phyloP scores from a whole-genome alignment of 2,329 filamentous ascomycete genomes.

The Fusarium euwallaceae region DNA sequence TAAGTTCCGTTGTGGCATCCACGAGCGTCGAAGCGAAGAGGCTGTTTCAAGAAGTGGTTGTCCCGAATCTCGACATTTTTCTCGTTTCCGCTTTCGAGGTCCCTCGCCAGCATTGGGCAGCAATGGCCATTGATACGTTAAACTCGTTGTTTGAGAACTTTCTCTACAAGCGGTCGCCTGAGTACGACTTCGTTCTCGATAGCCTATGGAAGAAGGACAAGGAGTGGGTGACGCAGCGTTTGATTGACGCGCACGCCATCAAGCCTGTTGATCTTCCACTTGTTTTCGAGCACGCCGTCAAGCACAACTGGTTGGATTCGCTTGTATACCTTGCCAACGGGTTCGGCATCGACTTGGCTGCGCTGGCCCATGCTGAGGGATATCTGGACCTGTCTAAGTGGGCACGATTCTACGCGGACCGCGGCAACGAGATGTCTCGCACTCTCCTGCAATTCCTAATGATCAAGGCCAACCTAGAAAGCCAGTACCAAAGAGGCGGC shows the following conservation, averaged over 20 bases:
- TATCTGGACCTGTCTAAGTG: slow-evolving; percentile 86
- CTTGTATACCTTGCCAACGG: slow-evolving; percentile 83
- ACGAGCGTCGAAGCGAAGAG: slow-evolving; percentile 74
- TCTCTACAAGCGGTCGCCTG: slow-evolving; percentile 80
- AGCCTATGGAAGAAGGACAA: slow-evolving; percentile 93
- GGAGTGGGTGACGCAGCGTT: slow-evolving; percentile 84
- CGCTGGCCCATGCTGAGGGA: slow-evolving; percentile 84
- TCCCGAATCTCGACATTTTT: slow-evolving; percentile 83
- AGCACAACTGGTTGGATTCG: slow-evolving; percentile 87
- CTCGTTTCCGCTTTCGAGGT: slow-evolving; percentile 83
- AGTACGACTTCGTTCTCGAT: slow-evolving; percentile 90
- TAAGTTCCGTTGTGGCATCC: slow-evolving; percentile 71
- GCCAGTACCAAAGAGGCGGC: slow-evolving; percentile 74
- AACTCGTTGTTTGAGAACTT: slow-evolving; percentile 87
- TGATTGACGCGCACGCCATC: slow-evolving; percentile 85
- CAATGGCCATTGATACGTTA: slow-evolving; percentile 80
- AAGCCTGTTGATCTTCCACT: slow-evolving; percentile 67
- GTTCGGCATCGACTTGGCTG: slow-evolving; percentile 88
- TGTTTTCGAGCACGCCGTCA: slow-evolving; percentile 74
- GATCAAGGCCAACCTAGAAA: slow-evolving; percentile 87
- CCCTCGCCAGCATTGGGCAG: slow-evolving; percentile 78
- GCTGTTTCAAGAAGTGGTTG: slow-evolving; percentile 75
- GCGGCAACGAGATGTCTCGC: slow-evolving; percentile 75
- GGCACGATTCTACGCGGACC: slow-evolving; percentile 78
- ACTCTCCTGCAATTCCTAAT: slow-evolving; percentile 84